Conservation (phyloP, 805 yeast species). For the Pichia sporocuriosa region DNA sequence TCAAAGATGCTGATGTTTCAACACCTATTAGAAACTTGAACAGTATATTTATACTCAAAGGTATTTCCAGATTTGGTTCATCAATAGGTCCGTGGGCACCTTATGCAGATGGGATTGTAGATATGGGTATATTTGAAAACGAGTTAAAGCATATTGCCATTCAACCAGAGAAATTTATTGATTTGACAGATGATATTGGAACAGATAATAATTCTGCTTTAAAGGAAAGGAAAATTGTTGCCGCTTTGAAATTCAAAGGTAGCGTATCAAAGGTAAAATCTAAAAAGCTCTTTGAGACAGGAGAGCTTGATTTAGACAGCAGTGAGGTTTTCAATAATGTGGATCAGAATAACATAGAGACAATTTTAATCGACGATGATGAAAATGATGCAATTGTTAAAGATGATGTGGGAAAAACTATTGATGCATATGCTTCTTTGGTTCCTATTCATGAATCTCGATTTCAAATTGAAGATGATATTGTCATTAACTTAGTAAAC, state of each 20-base stretch:
- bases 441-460: conserved; percentile 53
- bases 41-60: conserved; percentile 51
- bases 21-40: conserved; percentile 42
- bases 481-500: not conserved
- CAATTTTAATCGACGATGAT: conserved; percentile 8
- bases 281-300: conserved; percentile 12
- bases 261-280: conserved; percentile 33
- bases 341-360: not conserved
- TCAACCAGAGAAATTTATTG: conserved; percentile 22
- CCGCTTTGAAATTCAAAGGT: conserved; percentile 61
- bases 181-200: conserved; percentile 8
- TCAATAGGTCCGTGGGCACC: conserved; percentile 68
- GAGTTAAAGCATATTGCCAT: conserved; percentile 36
- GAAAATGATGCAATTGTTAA: conserved; percentile 10
- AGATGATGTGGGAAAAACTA: conserved; percentile 12
- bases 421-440: conserved; percentile 41
- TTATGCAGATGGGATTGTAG: conserved; percentile 63
- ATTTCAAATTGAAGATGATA: conserved; percentile 29
- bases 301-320: not conserved
- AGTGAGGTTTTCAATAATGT: conserved; percentile 4
- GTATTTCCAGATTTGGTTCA: conserved; percentile 53
- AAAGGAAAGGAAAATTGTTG: conserved; percentile 34
- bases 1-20: conserved; percentile 8
- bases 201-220: conserved; percentile 11
- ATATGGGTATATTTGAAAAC: conserved; percentile 53